These are phyloP conservation scores for Trametes cingulata DNA, from an alignment of 768 basidiomycete genomes.

Conservation along the genomic window DNA sequence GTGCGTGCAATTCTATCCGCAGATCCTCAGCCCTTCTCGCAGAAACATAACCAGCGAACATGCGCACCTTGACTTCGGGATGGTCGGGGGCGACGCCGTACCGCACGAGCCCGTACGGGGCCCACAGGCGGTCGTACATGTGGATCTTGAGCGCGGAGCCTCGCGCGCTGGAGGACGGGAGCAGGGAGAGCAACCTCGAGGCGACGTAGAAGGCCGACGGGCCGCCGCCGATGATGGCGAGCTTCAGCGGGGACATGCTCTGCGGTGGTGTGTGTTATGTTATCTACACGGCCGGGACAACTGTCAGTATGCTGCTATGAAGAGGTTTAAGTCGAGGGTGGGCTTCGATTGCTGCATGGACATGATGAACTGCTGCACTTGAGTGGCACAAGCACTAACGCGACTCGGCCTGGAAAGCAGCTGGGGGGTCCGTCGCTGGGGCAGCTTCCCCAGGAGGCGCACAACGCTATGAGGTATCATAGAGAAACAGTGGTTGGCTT, in stretches of 20 bases:
- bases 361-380: no score
- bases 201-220: slow-evolving; percentile 98
- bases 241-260: slow-evolving; percentile 49
- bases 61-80: slow-evolving; percentile 89
- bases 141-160: slow-evolving; percentile 60
- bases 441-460: no score
- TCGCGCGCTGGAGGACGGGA: slow-evolving; percentile 43
- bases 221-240: slow-evolving; percentile 92
- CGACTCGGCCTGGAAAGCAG: no score
- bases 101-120: slow-evolving; percentile 91
- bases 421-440: no score
- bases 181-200: slow-evolving; percentile 71
- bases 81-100: slow-evolving; percentile 99
- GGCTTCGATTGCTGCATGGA: no score
- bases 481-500: no score
- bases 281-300: no score
- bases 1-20: slow-evolving; percentile 86
- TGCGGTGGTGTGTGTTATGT: neutral
- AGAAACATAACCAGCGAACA: neutral
- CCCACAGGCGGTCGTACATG: slow-evolving; percentile 90
- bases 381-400: no score
- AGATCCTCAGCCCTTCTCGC: neutral
- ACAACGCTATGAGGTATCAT: no score
- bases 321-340: no score
- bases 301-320: no score